Evolutionary conservation across 768 basidiomycete genomes (phyloP), one percentile per base, ranked within the genome.

Genomic region (Hygrophorus russula): DNA sequence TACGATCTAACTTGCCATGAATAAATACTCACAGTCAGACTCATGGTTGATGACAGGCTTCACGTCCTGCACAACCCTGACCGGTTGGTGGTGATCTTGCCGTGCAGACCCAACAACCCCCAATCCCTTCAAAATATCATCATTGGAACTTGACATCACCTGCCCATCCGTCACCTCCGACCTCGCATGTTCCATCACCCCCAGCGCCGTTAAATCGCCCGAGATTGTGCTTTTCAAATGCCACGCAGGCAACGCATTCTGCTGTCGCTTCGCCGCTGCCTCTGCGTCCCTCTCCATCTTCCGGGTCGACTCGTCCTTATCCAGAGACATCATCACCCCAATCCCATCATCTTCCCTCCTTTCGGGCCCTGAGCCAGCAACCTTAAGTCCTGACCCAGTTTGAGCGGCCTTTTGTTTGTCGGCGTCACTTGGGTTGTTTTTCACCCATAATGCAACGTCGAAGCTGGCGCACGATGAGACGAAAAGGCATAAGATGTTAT

Each of bases 191-290:
- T 87, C 84, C 52, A 79, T 75, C 45, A 86, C 73, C 14, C 91
- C 90, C 32, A 93, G 69, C 15, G 88, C 83, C 0, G 94, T 96
- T 47, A 91, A 66, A 51, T 93, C 85, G 7, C 92, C 91, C 3
- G 90, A 82, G 48, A 99, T 90, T 2, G 96, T 99, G 56, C 90
- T 93, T 62, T 89, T 86, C 52, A 92, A 73, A 66, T 96, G 89
- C 96, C 96, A 99, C 10, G 84, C 70, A 1, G 96, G 96, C 36
- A 99, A 67, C 0, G 80, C 76, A 57, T 98, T 97, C 65, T 98
- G 92, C 56, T 82, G 76, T 46, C 89, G 65, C 62, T 92, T 92
- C 43, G 81, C 75, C 45, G 85, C 85, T 1, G 85, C 84, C 59
- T 92, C 79, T 15, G 76, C 78, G 51, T 87, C 86, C 42, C 85